These are phyloP conservation scores for Colletotrichum euphorbiae DNA, from an alignment of 2,329 filamentous ascomycete genomes.

Conservation along the genomic window DNA sequence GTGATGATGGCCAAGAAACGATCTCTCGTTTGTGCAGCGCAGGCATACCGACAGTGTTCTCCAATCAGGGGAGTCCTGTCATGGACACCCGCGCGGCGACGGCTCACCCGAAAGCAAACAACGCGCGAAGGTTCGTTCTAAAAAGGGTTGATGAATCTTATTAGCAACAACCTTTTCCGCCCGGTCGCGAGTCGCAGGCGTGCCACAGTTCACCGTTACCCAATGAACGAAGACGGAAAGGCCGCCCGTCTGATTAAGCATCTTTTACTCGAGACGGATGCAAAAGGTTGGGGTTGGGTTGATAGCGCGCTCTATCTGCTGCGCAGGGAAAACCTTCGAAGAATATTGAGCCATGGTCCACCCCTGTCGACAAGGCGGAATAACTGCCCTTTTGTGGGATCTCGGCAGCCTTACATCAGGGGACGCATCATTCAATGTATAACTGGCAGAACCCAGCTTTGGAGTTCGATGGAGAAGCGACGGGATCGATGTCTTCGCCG, in stretches of 20 bases:
- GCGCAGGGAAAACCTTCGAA: neutral
- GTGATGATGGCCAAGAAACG: too few relatives aligned
- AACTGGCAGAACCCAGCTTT: neutral
- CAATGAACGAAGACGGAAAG: neutral
- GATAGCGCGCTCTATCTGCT: conserved; percentile 22
- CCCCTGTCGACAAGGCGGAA: neutral
- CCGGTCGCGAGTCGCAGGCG: neutral
- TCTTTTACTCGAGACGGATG: conserved; percentile 25
- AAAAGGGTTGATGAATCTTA: conserved; percentile 14
- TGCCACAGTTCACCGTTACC: conserved; percentile 6
- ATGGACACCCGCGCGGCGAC: neutral
- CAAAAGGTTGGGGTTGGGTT: conserved; percentile 3
- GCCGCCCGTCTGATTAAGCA: conserved; percentile 30
- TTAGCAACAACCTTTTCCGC: conserved; percentile 25
- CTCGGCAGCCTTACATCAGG: neutral
- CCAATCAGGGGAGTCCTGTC: conserved; percentile 13
- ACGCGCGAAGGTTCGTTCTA: neutral
- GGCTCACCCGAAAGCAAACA: conserved; percentile 2
- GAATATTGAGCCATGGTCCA: neutral
- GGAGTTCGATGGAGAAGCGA: neutral
- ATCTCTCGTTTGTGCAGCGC: too few relatives aligned
- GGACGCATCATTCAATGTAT: neutral
- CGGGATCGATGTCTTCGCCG: neutral
- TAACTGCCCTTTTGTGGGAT: neutral
- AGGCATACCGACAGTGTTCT: too few relatives aligned